A percentile compares a stretch with the other conserved stretches of the same genome.
These are phyloP conservation scores for Adiantum capillusveneris DNA, from an alignment of 75 land plant species.

Conservation along the genomic window DNA sequence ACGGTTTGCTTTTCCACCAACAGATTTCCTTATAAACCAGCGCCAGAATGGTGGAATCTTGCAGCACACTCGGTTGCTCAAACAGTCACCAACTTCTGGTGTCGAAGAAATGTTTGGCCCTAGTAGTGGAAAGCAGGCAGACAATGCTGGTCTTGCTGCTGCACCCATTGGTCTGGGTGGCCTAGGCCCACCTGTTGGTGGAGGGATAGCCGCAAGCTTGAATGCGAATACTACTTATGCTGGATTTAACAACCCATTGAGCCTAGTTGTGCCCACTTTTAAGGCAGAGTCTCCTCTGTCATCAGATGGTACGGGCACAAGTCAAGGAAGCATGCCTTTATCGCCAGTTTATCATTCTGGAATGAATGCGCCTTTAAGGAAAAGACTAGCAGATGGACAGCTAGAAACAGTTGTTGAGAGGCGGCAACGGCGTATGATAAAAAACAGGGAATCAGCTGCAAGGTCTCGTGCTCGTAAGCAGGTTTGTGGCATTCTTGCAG, in stretches of 20 bases:
- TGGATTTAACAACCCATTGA: neutral
- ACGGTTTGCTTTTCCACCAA: too few relatives aligned
- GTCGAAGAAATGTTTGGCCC: neutral
- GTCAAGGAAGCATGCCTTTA: slow-evolving; percentile 40
- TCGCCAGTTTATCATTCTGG: slow-evolving; percentile 33
- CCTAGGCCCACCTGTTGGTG: neutral
- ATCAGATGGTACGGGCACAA: slow-evolving; percentile 40
- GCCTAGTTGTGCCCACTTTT: neutral
- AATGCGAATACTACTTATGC: neutral
- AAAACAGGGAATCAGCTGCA: slow-evolving; percentile 85
- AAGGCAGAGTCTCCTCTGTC: slow-evolving; percentile 33
- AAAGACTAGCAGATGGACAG: slow-evolving; percentile 22
- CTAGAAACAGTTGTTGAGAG: slow-evolving; percentile 74
- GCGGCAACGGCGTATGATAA: slow-evolving; percentile 79
- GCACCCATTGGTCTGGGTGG: neutral
- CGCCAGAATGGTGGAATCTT: too few relatives aligned
- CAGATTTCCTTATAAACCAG: too few relatives aligned
- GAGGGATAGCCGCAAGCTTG: slow-evolving; percentile 3
- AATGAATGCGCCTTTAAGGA: slow-evolving; percentile 21
- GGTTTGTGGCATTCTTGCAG: slow-evolving; percentile 19
- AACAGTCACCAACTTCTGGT: too few relatives aligned
- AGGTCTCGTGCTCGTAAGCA: slow-evolving; percentile 80
- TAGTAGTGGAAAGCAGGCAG: neutral
- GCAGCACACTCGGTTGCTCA: too few relatives aligned
- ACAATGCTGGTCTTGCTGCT: neutral